Percentiles rank a stretch among this genome's conserved stretches.
These are phyloP conservation scores for Tremella fuciformis DNA, from an alignment of 768 basidiomycete genomes.

Conservation along the genomic window DNA sequence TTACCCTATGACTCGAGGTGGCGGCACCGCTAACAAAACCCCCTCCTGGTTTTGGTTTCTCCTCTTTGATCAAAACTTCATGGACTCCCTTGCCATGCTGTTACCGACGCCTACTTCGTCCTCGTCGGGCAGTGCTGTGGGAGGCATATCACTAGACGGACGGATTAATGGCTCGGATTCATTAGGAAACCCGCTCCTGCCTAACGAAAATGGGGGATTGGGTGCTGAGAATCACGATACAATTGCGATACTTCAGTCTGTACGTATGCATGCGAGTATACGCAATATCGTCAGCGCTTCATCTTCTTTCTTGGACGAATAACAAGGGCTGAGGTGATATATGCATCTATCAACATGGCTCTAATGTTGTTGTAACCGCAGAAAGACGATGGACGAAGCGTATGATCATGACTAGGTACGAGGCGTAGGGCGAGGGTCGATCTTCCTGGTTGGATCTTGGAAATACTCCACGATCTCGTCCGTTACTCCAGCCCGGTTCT, in stretches of 20 bases:
- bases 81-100: slow-evolving; percentile 16
- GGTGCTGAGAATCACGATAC: slow-evolving; percentile 19
- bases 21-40: too few species aligned
- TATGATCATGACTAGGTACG: too few species aligned
- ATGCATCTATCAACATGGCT: too few species aligned
- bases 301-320: too few species aligned
- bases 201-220: slow-evolving; percentile 13
- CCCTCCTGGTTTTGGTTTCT: neutral
- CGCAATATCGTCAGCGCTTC: too few species aligned
- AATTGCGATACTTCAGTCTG: too few species aligned
- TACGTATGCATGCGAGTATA: too few species aligned
- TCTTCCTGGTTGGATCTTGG: slow-evolving; percentile 77
- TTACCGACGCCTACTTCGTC: slow-evolving; percentile 8
- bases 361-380: too few species aligned
- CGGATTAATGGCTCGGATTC: slow-evolving; percentile 48
- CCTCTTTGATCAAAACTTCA: slow-evolving; percentile 23
- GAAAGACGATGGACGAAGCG: too few species aligned
- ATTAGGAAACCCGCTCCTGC: slow-evolving; percentile 39
- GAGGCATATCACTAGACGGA: slow-evolving; percentile 42
- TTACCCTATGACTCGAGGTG: too few species aligned
- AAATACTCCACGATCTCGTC: slow-evolving; percentile 71
- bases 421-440: slow-evolving; percentile 54
- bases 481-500: slow-evolving; percentile 77
- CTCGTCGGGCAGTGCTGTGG: slow-evolving; percentile 8
- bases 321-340: too few species aligned